Evolutionary conservation across 345 rosid species (phyloP).

Genomic region (Clarkia xantiana): DNA sequence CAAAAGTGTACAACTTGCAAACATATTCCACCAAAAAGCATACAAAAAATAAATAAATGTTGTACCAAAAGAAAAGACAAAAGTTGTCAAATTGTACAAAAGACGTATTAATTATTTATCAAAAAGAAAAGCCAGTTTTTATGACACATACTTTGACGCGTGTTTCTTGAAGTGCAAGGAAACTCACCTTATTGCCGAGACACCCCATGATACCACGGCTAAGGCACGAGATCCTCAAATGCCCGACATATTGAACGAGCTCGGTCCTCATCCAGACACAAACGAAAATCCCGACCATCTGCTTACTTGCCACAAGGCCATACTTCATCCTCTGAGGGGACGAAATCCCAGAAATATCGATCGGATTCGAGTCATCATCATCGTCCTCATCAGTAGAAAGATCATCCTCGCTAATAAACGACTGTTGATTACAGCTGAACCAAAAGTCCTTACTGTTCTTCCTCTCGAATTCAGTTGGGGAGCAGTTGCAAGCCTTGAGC

Average conservation of each 20-base stretch:
- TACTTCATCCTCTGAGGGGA: slow-evolving; percentile 29
- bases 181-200: slow-evolving; percentile 86
- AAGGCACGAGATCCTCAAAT: slow-evolving; percentile 53
- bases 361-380: slow-evolving; percentile 32
- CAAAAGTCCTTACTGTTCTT: slow-evolving; percentile 56
- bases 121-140: no score
- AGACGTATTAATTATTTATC: no score
- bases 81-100: no score
- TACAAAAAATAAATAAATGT: no score
- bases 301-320: slow-evolving; percentile 68
- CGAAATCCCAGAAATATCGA: slow-evolving; percentile 18
- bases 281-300: slow-evolving; percentile 94
- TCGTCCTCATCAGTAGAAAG: slow-evolving; percentile 60
- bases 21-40: no score
- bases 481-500: slow-evolving; percentile 79
- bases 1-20: no score
- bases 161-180: neutral
- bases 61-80: no score
- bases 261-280: slow-evolving; percentile 87
- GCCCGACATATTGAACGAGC: slow-evolving; percentile 61
- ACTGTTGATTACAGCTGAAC: slow-evolving; percentile 42
- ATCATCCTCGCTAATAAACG: slow-evolving; percentile 30
- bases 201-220: slow-evolving; percentile 85
- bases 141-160: no score
- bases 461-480: slow-evolving; percentile 28